Conservation (phyloP, 345 rosid species). For the Heritiera littoralis region DNA sequence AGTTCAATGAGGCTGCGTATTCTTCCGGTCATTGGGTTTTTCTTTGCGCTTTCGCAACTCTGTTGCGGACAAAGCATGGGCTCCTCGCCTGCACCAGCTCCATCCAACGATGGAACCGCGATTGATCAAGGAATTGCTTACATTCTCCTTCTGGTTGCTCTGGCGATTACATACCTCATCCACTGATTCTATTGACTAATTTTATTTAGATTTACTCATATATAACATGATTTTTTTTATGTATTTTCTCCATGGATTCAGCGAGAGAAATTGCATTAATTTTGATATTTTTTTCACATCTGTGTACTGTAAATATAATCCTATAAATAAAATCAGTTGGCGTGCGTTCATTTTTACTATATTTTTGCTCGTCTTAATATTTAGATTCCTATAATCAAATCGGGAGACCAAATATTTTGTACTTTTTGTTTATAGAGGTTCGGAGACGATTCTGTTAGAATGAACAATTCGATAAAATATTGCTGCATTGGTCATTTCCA, state of each 20-base stretch:
- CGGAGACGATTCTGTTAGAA: no score
- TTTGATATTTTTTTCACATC: not conserved
- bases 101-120: constrained; percentile 11
- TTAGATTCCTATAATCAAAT: not conserved
- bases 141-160: constrained; percentile 16
- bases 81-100: constrained; percentile 15
- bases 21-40: not conserved
- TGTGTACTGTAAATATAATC: not conserved
- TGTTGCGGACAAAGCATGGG: constrained; percentile 13
- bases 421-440: not conserved
- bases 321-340: not conserved
- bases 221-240: not conserved
- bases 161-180: constrained; percentile 17
- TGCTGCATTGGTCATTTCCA: no score
- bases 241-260: not conserved
- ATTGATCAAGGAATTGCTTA: constrained; percentile 29
- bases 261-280: not conserved
- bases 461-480: no score
- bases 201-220: not conserved
- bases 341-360: not conserved
- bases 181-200: constrained; percentile 1
- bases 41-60: constrained; percentile 6
- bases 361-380: not conserved
- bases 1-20: not conserved
- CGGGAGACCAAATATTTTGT: not conserved